These are phyloP conservation scores for Leishmania turanica DNA, from an alignment of 208 protist genomes.

Conservation along the genomic window DNA sequence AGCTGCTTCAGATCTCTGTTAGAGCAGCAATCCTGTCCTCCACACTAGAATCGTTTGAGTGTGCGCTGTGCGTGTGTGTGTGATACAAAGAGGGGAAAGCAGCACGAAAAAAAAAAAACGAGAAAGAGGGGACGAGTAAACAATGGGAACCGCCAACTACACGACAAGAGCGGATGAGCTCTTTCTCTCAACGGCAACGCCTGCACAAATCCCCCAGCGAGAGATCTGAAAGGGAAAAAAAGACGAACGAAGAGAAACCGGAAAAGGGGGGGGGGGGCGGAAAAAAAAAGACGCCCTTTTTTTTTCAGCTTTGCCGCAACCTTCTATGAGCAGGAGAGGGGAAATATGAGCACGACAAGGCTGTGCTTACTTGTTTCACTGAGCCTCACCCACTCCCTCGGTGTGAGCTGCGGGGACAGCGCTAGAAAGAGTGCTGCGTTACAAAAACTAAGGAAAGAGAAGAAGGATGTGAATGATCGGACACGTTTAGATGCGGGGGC, in stretches of 20 bases:
- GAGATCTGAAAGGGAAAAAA: not conserved
- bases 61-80: not conserved
- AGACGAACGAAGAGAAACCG: not conserved
- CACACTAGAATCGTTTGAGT: not conserved
- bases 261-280: no score
- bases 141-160: not conserved
- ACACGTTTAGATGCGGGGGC: not conserved
- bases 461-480: not conserved
- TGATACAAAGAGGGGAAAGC: not conserved
- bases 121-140: not conserved
- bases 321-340: not conserved
- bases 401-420: not conserved
- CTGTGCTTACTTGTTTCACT: not conserved
- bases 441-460: constrained; percentile 4
- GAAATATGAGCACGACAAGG: not conserved
- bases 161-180: not conserved
- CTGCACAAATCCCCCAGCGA: not conserved
- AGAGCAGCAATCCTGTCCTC: not conserved
- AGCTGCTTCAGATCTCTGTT: not conserved
- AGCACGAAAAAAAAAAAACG: not conserved
- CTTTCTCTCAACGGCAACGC: not conserved
- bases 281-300: not conserved
- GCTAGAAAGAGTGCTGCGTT: not conserved
- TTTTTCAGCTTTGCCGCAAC: not conserved
- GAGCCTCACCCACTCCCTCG: not conserved